Conservation (phyloP, 345 rosid species). For the Eucalyptus camaldulensis region DNA sequence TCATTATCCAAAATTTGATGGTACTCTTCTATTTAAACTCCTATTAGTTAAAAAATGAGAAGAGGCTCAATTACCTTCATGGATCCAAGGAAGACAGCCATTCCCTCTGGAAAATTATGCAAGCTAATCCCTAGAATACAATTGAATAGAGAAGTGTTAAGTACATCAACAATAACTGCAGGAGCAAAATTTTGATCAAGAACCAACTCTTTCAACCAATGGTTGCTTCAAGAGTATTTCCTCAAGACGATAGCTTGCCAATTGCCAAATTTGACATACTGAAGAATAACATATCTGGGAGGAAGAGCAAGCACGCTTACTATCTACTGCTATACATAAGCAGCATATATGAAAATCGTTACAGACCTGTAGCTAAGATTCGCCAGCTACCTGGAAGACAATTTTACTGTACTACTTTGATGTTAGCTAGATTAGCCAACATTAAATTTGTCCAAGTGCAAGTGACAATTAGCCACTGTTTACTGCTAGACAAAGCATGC, state of each 20-base stretch:
- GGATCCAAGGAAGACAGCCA: slow-evolving; percentile 99
- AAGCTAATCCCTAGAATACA: slow-evolving; percentile 76
- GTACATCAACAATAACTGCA: background rate
- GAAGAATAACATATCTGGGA: background rate
- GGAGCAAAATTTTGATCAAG: background rate
- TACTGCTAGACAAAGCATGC: background rate
- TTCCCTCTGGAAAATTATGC: slow-evolving; percentile 98
- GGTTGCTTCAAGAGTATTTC: background rate
- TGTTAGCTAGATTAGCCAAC: background rate
- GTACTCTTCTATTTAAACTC: background rate
- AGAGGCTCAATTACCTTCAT: slow-evolving; percentile 48
- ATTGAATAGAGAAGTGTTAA: background rate
- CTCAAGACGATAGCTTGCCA: background rate
- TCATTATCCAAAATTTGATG: background rate
- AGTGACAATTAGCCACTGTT: background rate
- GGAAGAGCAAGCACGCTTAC: background rate
- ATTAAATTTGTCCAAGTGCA: background rate
- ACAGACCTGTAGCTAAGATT: background rate
- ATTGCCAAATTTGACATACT: background rate
- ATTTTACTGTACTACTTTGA: background rate
- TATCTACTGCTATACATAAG: background rate
- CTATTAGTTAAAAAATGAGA: background rate
- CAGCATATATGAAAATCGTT: background rate
- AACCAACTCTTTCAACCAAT: background rate
- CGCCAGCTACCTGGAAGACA: background rate